Conservation (phyloP, 2,329 filamentous ascomycete genomes). For the Aspergillus brasiliensis region DNA sequence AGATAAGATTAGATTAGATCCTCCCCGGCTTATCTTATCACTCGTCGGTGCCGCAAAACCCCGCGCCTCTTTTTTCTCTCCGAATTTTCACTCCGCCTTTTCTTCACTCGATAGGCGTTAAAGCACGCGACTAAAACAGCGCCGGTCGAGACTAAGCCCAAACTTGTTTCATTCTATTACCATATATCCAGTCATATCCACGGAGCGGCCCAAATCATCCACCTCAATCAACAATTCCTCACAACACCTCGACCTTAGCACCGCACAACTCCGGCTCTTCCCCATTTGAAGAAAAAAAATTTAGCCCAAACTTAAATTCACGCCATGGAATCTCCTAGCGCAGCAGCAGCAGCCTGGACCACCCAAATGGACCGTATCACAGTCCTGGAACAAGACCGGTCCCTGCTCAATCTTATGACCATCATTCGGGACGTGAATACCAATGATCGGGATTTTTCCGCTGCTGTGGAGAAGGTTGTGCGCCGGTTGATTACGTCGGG, state of each 20-base stretch:
- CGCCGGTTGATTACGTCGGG: constrained; percentile 15
- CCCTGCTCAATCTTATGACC: constrained; percentile 20
- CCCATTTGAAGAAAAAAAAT: neutral
- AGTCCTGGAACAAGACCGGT: constrained; percentile 15
- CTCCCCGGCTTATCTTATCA: neutral
- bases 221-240: neutral
- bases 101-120: neutral
- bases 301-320: neutral
- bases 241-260: neutral
- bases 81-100: neutral
- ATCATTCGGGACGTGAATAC: constrained; percentile 20
- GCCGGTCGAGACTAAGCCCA: neutral
- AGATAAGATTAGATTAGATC: constrained; percentile 12
- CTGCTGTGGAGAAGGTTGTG: constrained; percentile 16
- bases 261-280: neutral
- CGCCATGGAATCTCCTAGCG: neutral
- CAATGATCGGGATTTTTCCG: constrained; percentile 8
- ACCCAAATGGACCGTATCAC: constrained; percentile 2
- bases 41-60: neutral
- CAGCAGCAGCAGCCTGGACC: neutral
- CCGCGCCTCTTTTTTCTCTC: neutral
- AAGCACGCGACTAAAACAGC: neutral
- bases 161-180: neutral
- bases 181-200: neutral
- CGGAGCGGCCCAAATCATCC: neutral